A percentile compares a stretch with the other conserved stretches of the same genome.
These are phyloP conservation scores for Wickerhamiella brachini DNA, from an alignment of 805 yeast genomes.

Conservation along the genomic window DNA sequence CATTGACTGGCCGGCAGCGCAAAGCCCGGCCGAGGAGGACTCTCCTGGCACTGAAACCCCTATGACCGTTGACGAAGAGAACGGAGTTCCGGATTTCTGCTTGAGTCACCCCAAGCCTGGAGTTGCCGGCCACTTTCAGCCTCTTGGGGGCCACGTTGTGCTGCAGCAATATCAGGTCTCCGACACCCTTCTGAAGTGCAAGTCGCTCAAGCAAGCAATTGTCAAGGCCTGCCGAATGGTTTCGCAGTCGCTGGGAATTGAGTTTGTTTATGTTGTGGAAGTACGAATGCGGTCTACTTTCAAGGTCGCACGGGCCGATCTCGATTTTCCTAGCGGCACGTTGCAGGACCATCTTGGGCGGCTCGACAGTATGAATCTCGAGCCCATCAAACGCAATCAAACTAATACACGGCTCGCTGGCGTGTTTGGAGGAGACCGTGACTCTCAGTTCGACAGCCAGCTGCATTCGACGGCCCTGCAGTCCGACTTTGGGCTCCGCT, in stretches of 20 bases:
- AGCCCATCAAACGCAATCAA: neutral
- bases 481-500: conserved; percentile 14
- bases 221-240: conserved; percentile 19
- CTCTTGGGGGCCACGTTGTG: conserved; percentile 6
- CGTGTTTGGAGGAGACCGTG: conserved; percentile 2
- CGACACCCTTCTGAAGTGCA: conserved; percentile 15
- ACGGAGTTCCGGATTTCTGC: conserved; percentile 1
- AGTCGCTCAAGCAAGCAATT: conserved; percentile 14
- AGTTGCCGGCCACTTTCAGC: neutral
- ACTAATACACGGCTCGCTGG: conserved; percentile 10
- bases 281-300: conserved; percentile 7
- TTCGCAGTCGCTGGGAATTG: conserved; percentile 15
- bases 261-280: conserved; percentile 19
- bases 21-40: neutral
- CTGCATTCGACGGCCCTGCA: conserved; percentile 12
- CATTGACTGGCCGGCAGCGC: neutral
- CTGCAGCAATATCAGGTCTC: conserved; percentile 19
- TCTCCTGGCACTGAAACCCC: conserved; percentile 1
- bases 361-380: neutral
- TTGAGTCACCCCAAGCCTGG: neutral
- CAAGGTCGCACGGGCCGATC: neutral
- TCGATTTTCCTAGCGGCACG: neutral
- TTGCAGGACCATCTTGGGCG: neutral
- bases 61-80: neutral
- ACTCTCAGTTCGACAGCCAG: conserved; percentile 10